phyloP scores from a whole-genome alignment of 2,329 filamentous ascomycete genomes.

The Fusarium oxysporum region DNA sequence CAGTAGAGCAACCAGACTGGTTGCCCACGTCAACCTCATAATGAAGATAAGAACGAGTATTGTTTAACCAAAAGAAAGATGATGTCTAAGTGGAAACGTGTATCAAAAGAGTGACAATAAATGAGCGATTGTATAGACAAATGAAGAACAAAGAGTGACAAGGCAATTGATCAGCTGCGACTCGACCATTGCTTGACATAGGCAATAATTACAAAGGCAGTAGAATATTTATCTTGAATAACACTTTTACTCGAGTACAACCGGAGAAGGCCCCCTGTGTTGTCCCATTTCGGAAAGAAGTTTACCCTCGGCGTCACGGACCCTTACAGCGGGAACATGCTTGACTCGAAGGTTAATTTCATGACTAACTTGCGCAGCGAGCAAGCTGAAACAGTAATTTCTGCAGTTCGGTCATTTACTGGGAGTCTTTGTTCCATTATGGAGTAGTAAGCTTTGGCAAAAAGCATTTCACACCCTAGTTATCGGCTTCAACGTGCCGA shows the following conservation, averaged over 20 bases:
- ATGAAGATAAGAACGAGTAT: background rate
- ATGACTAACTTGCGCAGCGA: background rate
- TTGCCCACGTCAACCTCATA: no score
- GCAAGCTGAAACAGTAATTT: background rate
- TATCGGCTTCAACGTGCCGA: background rate
- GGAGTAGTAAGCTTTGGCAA: no score
- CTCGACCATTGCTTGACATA: background rate
- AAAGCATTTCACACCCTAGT: background rate
- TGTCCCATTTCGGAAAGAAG: background rate
- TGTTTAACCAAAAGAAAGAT: background rate
- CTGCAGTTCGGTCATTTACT: background rate
- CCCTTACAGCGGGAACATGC: background rate
- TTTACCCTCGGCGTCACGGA: background rate
- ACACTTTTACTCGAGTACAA: background rate
- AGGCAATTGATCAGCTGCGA: background rate
- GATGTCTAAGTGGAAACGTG: background rate
- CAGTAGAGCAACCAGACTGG: no score
- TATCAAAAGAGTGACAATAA: background rate
- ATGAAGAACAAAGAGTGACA: background rate
- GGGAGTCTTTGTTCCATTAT: no score
- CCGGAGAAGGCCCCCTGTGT: background rate
- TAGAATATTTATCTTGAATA: background rate
- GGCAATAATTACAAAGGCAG: background rate
- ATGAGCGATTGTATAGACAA: background rate
- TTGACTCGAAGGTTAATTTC: background rate